phyloP scores from a whole-genome alignment of 2,329 filamentous ascomycete species.

The Macrophomina pseudophaseolina region DNA sequence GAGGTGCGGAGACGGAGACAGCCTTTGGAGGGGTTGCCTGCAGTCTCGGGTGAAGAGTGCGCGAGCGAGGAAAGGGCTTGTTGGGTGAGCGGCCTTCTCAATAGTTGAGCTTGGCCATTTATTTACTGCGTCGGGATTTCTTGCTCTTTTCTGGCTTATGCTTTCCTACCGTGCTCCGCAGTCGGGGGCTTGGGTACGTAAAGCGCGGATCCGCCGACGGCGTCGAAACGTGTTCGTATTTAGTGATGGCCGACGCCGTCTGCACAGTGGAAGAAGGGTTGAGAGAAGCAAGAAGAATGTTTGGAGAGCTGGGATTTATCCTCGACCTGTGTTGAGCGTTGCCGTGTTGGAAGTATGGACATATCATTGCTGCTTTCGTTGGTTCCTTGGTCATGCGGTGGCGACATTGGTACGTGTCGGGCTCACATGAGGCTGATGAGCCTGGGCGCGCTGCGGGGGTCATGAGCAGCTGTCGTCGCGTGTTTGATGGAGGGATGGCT shows the following conservation, averaged over 20 bases:
- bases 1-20: no score
- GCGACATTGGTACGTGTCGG: background rate
- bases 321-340: background rate
- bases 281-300: no score
- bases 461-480: background rate
- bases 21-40: no score
- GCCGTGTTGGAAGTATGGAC: background rate
- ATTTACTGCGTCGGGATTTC: no score
- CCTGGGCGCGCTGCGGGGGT: background rate
- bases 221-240: background rate
- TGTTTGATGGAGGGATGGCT: background rate
- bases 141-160: no score
- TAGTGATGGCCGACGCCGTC: background rate
- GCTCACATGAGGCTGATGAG: conserved; percentile 9
- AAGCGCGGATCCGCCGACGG: background rate
- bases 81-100: no score
- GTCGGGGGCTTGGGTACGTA: background rate
- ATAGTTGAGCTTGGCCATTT: no score
- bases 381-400: background rate
- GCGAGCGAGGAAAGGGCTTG: no score
- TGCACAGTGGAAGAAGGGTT: background rate
- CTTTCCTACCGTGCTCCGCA: background rate
- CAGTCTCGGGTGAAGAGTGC: no score
- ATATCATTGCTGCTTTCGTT: background rate
- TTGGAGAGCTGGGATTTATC: background rate